These are phyloP conservation scores for Acanthamoeba healyi DNA, from an alignment of 208 protist genomes.

Conservation along the genomic window DNA sequence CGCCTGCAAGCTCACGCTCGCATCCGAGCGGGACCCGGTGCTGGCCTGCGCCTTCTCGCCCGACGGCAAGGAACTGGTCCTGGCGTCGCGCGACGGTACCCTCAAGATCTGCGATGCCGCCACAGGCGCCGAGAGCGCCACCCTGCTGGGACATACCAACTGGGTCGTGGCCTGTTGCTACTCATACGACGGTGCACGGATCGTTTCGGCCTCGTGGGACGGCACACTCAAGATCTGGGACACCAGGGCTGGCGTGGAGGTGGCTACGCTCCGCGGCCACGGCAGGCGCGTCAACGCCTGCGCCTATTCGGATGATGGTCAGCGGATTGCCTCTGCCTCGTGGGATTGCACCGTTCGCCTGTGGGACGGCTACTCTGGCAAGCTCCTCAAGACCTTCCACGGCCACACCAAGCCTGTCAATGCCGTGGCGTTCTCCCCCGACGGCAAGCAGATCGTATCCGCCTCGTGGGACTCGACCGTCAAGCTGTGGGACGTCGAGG, in stretches of 20 bases:
- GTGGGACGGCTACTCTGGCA: conserved; percentile 73
- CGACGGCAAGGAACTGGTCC: conserved; percentile 79
- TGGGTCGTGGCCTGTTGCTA: conserved; percentile 76
- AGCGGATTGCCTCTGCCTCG: conserved; percentile 13
- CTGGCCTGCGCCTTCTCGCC: conserved; percentile 76
- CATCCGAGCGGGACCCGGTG: conserved; percentile 67
- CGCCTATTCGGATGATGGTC: conserved; percentile 73
- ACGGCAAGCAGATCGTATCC: conserved; percentile 79
- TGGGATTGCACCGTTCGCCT: conserved; percentile 61
- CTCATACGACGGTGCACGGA: neutral
- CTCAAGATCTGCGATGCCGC: conserved; percentile 64
- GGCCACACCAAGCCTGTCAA: conserved; percentile 78
- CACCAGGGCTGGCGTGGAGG: conserved; percentile 61
- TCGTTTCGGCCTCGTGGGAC: conserved; percentile 77
- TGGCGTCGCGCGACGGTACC: conserved; percentile 76
- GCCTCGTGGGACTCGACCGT: conserved; percentile 74
- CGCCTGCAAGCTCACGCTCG: conserved; percentile 75
- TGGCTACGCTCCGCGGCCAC: conserved; percentile 76
- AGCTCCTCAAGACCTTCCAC: conserved; percentile 47
- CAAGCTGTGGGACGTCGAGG: conserved; percentile 46
- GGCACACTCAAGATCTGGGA: conserved; percentile 81
- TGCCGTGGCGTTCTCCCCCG: conserved; percentile 76
- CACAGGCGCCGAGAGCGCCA: conserved; percentile 73
- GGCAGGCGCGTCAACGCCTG: conserved; percentile 71
- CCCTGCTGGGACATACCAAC: conserved; percentile 77